Conservation (phyloP, 495 filamentous ascomycete species). For the Penicillium paxilli region DNA sequence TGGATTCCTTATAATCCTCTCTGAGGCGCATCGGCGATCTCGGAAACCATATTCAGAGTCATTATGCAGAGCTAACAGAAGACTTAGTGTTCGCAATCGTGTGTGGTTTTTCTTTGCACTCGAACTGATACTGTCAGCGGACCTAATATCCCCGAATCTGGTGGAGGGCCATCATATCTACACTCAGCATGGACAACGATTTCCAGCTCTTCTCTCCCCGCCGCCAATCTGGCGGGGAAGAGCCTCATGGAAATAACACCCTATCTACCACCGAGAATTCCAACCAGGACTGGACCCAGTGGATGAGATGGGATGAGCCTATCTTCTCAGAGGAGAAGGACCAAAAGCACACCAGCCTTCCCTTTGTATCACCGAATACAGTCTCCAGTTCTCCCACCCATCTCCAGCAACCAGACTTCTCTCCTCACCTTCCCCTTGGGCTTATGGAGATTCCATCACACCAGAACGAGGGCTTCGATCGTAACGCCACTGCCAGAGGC, state of each 20-base stretch:
- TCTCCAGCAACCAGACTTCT: constrained; percentile 30
- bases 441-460: constrained; percentile 34
- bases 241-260: constrained; percentile 17
- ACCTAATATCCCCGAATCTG: constrained; percentile 19
- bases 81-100: constrained; percentile 1
- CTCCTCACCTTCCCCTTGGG: constrained; percentile 34
- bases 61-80: constrained; percentile 2
- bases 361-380: constrained; percentile 33
- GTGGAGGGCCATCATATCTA: constrained; percentile 24
- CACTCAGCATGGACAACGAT: constrained; percentile 35
- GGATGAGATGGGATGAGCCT: constrained; percentile 53
- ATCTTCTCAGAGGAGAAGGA: constrained; percentile 23
- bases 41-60: not conserved
- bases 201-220: constrained; percentile 44
- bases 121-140: not conserved
- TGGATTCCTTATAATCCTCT: not conserved
- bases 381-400: constrained; percentile 27
- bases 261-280: constrained; percentile 26
- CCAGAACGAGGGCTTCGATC: constrained; percentile 9
- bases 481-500: not conserved
- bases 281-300: constrained; percentile 50
- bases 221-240: constrained; percentile 22
- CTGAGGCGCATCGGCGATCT: not conserved
- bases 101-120: not conserved
- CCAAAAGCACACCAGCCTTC: constrained; percentile 26